Conservation (phyloP, 768 basidiomycete species). For the Pulveroboletus frians region DNA sequence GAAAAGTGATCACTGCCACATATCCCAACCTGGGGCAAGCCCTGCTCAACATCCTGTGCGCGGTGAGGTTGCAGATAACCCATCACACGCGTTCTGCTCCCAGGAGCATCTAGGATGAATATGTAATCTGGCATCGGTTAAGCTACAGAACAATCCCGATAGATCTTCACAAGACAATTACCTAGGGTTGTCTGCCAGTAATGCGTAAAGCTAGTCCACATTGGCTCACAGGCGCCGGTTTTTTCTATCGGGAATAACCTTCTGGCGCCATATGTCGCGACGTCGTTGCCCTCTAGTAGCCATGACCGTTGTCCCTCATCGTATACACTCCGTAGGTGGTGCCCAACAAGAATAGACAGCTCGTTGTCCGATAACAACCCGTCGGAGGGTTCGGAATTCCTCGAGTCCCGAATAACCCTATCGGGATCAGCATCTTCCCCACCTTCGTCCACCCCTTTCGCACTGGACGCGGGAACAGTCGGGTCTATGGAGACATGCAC, state of each 20-base stretch:
- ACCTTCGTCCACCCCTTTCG: slow-evolving; percentile 30
- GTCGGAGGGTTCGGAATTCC: slow-evolving; percentile 53
- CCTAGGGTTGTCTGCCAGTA: slow-evolving; percentile 82
- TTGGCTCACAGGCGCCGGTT: slow-evolving; percentile 65
- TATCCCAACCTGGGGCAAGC: slow-evolving; percentile 73
- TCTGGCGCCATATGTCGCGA: slow-evolving; percentile 50
- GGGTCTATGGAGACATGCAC: slow-evolving; percentile 70
- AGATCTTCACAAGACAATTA: slow-evolving; percentile 26
- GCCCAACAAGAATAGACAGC: slow-evolving; percentile 41
- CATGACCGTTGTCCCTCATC: slow-evolving; percentile 43
- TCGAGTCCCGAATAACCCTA: slow-evolving; percentile 67
- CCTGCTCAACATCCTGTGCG: slow-evolving; percentile 55
- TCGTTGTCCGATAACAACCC: slow-evolving; percentile 63
- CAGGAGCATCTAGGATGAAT: slow-evolving; percentile 56
- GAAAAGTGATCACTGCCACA: slow-evolving; percentile 88
- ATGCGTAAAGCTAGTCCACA: slow-evolving; percentile 86
- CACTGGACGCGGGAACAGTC: slow-evolving; percentile 33
- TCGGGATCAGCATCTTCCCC: slow-evolving; percentile 52
- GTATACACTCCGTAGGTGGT: slow-evolving; percentile 60
- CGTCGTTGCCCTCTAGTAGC: slow-evolving; percentile 10
- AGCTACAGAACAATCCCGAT: slow-evolving; percentile 2
- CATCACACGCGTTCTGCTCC: slow-evolving; percentile 33
- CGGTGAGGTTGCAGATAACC: slow-evolving; percentile 60
- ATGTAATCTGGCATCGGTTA: slow-evolving; percentile 68
- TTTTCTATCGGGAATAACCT: slow-evolving; percentile 34